These are phyloP conservation scores for Nicotiana benthamiana DNA, from an alignment of 257 asterid genomes.

Conservation along the genomic window DNA sequence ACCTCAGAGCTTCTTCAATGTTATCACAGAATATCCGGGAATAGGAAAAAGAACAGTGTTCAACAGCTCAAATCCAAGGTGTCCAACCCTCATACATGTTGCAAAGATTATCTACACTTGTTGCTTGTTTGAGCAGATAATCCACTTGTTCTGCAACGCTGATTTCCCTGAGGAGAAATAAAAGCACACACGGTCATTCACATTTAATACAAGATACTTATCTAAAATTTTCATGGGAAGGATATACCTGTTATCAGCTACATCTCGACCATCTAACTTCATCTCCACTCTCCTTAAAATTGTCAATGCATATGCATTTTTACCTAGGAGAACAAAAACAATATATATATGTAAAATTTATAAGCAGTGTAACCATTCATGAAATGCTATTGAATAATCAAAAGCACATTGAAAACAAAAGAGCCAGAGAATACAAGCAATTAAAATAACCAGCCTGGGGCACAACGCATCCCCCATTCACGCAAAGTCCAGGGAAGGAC, in stretches of 20 bases:
- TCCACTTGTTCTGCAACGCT: conserved; percentile 84
- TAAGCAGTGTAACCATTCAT: background rate
- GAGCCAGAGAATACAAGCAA: background rate
- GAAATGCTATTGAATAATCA: background rate
- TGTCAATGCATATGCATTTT: conserved; percentile 83
- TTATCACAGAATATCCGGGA: conserved; percentile 12
- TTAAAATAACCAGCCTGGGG: too few relatives aligned
- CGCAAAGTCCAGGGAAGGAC: too few relatives aligned
- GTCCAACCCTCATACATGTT: conserved; percentile 99
- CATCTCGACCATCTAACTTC: conserved; percentile 93
- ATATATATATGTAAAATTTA: background rate
- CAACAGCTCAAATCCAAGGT: conserved; percentile 79
- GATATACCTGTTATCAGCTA: conserved; percentile 64
- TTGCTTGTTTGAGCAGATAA: conserved; percentile 86
- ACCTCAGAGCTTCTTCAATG: conserved; percentile 11
- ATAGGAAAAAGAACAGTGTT: conserved; percentile 11
- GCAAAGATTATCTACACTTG: conserved; percentile 84
- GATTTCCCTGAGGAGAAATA: conserved; percentile 46
- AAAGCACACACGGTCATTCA: background rate
- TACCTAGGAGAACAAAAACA: conserved; percentile 41
- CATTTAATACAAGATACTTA: conserved; percentile 5
- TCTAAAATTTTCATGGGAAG: conserved; percentile 12
- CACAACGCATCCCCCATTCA: too few relatives aligned
- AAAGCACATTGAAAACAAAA: background rate
- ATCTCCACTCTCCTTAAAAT: conserved; percentile 77